Evolutionary conservation across 1,284 basidiomycete genomes (phyloP), one percentile per base, ranked within the genome.

Genomic region (Ganoderma multipileum): DNA sequence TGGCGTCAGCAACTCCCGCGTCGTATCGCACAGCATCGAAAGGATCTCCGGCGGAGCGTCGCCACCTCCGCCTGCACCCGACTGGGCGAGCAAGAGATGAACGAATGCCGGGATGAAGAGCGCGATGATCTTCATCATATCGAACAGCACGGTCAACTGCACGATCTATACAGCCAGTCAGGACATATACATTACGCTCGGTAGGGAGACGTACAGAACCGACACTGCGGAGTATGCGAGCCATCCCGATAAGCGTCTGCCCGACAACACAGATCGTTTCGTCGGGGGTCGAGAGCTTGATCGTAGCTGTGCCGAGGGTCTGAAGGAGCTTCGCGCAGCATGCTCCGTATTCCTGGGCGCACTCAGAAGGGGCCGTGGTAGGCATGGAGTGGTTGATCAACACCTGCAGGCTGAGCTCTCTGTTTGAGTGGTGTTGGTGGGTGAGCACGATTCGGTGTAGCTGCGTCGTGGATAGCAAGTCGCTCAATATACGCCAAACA

Each of bases 361-460:
- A 76, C 42, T 76, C 75, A 0, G 72, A 63, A 23, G 80, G 71
- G 16, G 78, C 71, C 6, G 65, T 66, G 5, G 61, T 62, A 3
- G 78, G 78, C 16, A 83, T 71, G 8, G 80, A 72, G 14, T 80
- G 76, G 57, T 83, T 81, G 57, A 91, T 78, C 41, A 93, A 82
- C 16, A 83, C 73, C 70, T 92, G 90, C 8, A 93, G 79, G 4
- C 90, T 89, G 80, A 75, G 4, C 77, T 76, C 41, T 77, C 81
- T 30, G 76, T 76, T 6, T 80, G 78, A 36, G 80, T 75, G 5
- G 38, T 65, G 57, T 28, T 81, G 80, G 77, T 93, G 91, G 1
- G 85, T 87, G 63, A 92, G 76, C 16, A 93, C 76, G 33, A 90
- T 81, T 59, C 85, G 83, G 70, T 85, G 86, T 59, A 92, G 78